phyloP scores from a whole-genome alignment of 352 stramenopile species.

The Phytopythium helicoides region DNA sequence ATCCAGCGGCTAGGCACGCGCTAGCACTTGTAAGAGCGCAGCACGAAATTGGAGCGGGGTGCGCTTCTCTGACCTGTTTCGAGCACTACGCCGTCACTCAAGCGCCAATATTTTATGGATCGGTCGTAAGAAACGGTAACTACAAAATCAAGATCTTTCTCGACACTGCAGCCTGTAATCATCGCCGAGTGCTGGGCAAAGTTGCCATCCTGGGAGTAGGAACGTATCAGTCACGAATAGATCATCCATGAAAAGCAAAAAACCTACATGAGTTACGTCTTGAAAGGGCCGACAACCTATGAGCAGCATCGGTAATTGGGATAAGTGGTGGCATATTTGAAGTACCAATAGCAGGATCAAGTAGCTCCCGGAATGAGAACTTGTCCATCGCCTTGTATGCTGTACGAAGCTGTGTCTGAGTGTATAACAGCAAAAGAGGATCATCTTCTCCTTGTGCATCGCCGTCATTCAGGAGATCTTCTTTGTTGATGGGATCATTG shows the following conservation, averaged over 20 bases:
- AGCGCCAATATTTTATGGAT: conserved; percentile 46
- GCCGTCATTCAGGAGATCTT: background rate
- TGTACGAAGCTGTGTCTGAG: background rate
- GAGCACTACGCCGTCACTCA: conserved; percentile 23
- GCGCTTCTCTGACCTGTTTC: conserved; percentile 42
- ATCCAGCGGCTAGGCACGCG: conserved; percentile 13
- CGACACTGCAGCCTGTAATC: conserved; percentile 42
- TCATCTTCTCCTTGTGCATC: background rate
- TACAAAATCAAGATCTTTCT: conserved; percentile 31
- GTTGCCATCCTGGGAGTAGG: conserved; percentile 18
- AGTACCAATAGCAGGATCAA: conserved; percentile 25
- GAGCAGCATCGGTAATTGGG: background rate
- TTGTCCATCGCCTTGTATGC: conserved; percentile 34
- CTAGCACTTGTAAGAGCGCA: conserved; percentile 38
- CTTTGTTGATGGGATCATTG: background rate
- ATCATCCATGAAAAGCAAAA: background rate
- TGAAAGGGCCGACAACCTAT: conserved; percentile 3
- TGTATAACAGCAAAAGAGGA: background rate
- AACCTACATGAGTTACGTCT: conserved; percentile 2
- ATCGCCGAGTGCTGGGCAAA: conserved; percentile 47
- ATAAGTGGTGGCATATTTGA: background rate
- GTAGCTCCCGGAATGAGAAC: conserved; percentile 52
- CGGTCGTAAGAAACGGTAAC: conserved; percentile 51
- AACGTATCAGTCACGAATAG: background rate
- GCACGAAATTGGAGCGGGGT: conserved; percentile 42